Evolutionary conservation across 208 protist species (phyloP), one percentile per base, ranked within the genome.

Genomic region (Herpetomonas samuelpessoai): DNA sequence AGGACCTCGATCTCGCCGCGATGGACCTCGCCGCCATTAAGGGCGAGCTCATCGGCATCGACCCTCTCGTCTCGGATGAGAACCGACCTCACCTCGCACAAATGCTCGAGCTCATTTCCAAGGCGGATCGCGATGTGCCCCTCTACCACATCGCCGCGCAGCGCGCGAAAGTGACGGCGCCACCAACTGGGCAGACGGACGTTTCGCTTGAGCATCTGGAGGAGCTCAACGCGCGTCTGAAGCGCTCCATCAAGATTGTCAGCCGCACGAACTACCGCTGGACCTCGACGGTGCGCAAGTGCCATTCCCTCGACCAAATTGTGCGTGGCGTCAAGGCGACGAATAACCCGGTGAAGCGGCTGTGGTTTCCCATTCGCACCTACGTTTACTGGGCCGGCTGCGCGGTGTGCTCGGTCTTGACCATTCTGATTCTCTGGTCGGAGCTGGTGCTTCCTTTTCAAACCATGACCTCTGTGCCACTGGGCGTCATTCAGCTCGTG

Each of bases 1-100:
- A 96, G 52, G 84, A 91, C 62, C 78, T 93, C 28, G 91, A 96
- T 66, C 75, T 93, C 14, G 86, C 86, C 2, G 72, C 84, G n/a
- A 91, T 91, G 76, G 82, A 96, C 49, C 70, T 96, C 22, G 74
- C 78, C 1, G 47, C 78, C 2, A 73, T 96, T 38, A 93, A 91
- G 75, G 71, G 79, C 2, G 86, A 96, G 60, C 76, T 93, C 10
- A 88, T 96, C 57, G 71, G 57, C 49, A 84, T 93, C 56, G 76
- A 92, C 35, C 84, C 86, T 1, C 67, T 82, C 50, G 82, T 96
- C 19, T 65, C 73, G 0, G 90, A 92, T n/a, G 84, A 92, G 61
- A 62, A 96, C 66, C 83, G 74, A 27, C 62, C 64, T 2, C 74
- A 93, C 65, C 79, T 92, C 38, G 63, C 73, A 9, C 72, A 72